Evolutionary conservation across 768 basidiomycete genomes (phyloP).

Genomic region (Lentinula sp.): DNA sequence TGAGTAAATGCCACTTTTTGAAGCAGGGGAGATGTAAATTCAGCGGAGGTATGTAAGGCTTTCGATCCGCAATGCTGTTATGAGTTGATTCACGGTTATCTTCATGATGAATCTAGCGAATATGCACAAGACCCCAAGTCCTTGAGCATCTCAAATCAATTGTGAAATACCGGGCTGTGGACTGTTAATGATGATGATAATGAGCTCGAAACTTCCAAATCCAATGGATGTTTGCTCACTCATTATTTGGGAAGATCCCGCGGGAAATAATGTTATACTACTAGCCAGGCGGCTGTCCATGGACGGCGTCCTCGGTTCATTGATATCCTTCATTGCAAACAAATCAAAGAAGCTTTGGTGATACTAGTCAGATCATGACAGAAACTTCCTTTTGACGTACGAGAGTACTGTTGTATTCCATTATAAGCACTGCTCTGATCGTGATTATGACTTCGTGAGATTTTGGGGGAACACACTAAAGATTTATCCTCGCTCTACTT

Average conservation of each 20-base stretch:
- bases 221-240: background rate
- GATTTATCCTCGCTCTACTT: slow-evolving; percentile 36
- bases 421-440: background rate
- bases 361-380: slow-evolving; percentile 3
- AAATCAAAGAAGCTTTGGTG: slow-evolving; percentile 4
- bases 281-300: background rate
- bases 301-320: slow-evolving; percentile 3
- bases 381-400: slow-evolving; percentile 7
- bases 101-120: slow-evolving; percentile 21
- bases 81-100: slow-evolving; percentile 5
- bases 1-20: slow-evolving; percentile 37
- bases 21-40: slow-evolving; percentile 60
- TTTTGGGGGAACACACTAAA: slow-evolving; percentile 28
- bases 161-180: background rate
- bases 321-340: slow-evolving; percentile 3
- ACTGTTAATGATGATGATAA: background rate
- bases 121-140: slow-evolving; percentile 27
- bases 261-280: background rate
- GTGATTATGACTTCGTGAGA: slow-evolving; percentile 32
- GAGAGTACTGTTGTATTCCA: slow-evolving; percentile 5
- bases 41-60: slow-evolving; percentile 40
- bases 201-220: background rate
- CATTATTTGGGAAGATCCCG: background rate
- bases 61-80: background rate
- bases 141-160: slow-evolving; percentile 5